Conservation (phyloP, 345 rosid species). For the Anastatica hierochuntica region DNA sequence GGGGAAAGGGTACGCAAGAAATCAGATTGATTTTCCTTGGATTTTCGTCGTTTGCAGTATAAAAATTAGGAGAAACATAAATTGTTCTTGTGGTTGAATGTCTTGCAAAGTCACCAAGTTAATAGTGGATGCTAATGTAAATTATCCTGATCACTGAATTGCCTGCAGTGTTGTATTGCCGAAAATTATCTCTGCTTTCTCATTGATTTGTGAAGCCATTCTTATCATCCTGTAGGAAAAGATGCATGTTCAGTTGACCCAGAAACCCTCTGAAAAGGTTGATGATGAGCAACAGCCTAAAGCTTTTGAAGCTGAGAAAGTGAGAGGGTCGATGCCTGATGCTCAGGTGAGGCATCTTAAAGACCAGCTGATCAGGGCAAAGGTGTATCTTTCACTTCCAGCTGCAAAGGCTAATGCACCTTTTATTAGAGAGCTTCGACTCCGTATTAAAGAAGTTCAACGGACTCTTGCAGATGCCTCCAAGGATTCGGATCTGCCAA, state of each 20-base stretch:
- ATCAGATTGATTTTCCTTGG: too few relatives aligned
- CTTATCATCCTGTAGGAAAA: conserved; percentile 18
- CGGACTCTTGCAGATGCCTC: conserved; percentile 64
- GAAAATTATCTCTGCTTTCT: neutral
- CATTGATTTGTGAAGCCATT: too few relatives aligned
- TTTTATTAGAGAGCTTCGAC: conserved; percentile 73
- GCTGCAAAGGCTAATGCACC: conserved; percentile 54
- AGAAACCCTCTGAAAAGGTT: conserved; percentile 20
- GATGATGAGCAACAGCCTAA: conserved; percentile 27
- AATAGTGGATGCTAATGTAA: neutral
- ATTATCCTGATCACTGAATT: too few relatives aligned
- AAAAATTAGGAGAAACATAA: too few relatives aligned
- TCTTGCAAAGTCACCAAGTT: neutral
- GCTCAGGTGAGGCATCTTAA: conserved; percentile 63
- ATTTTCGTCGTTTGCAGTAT: too few relatives aligned
- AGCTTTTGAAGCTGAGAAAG: conserved; percentile 27
- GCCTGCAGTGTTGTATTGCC: neutral
- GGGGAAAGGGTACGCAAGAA: too few relatives aligned
- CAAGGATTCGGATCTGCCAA: conserved; percentile 74
- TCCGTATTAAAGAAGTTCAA: conserved; percentile 70
- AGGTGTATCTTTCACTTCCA: conserved; percentile 81
- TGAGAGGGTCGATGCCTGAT: conserved; percentile 39
- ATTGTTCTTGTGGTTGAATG: too few relatives aligned
- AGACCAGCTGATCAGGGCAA: conserved; percentile 90
- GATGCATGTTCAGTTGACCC: conserved; percentile 29